Conservation (phyloP, 176 grass and related monocot species). For the Oryza nivara region DNA sequence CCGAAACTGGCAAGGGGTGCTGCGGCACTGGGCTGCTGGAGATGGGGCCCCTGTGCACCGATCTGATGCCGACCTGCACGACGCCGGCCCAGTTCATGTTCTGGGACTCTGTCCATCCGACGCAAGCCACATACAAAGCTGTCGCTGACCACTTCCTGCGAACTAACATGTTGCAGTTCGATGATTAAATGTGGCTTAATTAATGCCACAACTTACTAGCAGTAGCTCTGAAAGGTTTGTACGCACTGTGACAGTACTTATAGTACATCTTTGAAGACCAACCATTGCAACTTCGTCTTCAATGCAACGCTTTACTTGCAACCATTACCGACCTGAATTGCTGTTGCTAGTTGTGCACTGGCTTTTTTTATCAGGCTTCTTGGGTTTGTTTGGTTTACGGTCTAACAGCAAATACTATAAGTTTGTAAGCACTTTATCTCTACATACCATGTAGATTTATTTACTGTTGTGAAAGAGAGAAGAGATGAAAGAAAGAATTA, state of each 20-base stretch:
- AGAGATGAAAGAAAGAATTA: too few relatives aligned
- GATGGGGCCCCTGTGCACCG: constrained; percentile 48
- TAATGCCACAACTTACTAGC: neutral
- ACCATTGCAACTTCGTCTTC: neutral
- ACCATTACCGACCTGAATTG: neutral
- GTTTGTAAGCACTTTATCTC: too few relatives aligned
- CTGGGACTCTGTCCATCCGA: constrained; percentile 54
- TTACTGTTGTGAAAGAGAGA: too few relatives aligned
- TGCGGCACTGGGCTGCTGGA: constrained; percentile 44
- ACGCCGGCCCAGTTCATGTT: constrained; percentile 39
- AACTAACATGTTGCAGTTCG: constrained; percentile 13
- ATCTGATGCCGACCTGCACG: neutral
- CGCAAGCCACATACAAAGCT: constrained; percentile 46
- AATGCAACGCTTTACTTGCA: neutral
- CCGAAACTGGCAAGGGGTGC: constrained; percentile 33
- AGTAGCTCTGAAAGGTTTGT: neutral
- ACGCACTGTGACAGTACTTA: neutral
- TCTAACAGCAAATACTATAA: too few relatives aligned
- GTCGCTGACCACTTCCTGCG: constrained; percentile 35
- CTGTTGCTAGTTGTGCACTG: neutral
- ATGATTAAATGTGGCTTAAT: neutral
- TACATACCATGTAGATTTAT: too few relatives aligned
- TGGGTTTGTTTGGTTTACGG: too few relatives aligned
- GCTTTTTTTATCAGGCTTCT: neutral
- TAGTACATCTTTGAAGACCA: neutral